Base-by-base conservation (phyloP, 176 grass and related monocot genomes). In the Avena sativa region DNA sequence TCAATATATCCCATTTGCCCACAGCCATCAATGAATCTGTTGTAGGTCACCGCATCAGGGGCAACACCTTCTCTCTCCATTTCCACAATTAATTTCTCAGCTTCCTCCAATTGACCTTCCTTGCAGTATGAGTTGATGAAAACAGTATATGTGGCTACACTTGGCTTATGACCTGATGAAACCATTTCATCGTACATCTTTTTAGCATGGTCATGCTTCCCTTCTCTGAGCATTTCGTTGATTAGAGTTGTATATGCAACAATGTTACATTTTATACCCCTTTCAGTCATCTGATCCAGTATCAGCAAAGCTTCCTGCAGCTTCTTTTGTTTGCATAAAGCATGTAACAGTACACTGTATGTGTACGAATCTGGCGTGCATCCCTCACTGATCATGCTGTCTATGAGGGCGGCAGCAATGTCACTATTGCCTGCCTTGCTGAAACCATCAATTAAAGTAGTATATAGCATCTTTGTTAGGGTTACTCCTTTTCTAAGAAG, bases 181-280 rank as follows among this genome's bases (percentile, higher is more conserved):
- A 91, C 66, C 92, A 97, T 94, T 83, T 93, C 80, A 73, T 88
- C 66, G 20, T 90, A 91, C 71, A 94, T 87, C 74, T 81, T 92
- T 80, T 83, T 91, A 84, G 92, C 95, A 81, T 89, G 81, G 63
- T 86, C 91, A 80, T 88, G 86, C 84, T 90, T 89, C 49, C 92
- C 68, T 84, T 93, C 89, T 87, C 79, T 97, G 30, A 97, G 79
- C 87, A 97, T 88, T 87, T 94, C 89, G 82, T 97, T 87, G 32
- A 97, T 91, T 70, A 94, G 51, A 81, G 91, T 94, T 80, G 95
- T 97, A 79, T 94, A 97, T 8, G 92, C 87, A 85, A 97, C 74
- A 83, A 50, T 61, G 65, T 86, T 91, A 72, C 92, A 93, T 58
- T 80, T 79, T 79, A 90, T 88, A 79, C 91, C 91, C 79, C 83